Base-by-base conservation (phyloP, 805 yeast genomes). In the Barnettozyma pratensis region DNA sequence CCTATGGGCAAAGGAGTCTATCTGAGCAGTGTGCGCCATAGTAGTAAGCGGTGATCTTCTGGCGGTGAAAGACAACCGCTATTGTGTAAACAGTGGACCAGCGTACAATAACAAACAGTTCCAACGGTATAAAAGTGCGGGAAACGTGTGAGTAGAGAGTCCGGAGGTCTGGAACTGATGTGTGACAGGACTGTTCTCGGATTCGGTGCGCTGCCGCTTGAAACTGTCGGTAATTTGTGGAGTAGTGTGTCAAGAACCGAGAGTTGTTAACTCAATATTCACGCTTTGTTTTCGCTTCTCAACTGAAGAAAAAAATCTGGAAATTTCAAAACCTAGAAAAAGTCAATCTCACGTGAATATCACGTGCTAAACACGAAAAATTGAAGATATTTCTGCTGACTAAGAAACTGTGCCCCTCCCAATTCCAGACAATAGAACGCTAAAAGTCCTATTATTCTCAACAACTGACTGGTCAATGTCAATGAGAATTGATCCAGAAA, bases 1-100 rank as follows among this genome's bases (percentile, higher is more conserved):
- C 60, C 85, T 74, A 48, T 79, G 66, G 50, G 81, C 87, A 65
- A 87, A 82, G 44, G 80, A 73, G 60, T 84, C 91, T 42, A 86
- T 74, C 63, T 83, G 90, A 6, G 63, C 60, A 9, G 64, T 57
- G 47, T 68, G 63, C 6, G 72, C 60, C 74, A 71, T 70, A n/a
- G 7, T 46, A n/a, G 26, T 5, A 8, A 5, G 7, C 27, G 37
- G 8, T 14, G n/a, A 28, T 35, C 42, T 29, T 41, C 37, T 41
- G 44, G 37, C 41, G 44, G 27, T 42, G 44, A 27, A 42, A 34
- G 32, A 26, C 19, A 10, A 12, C 9, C 6, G 25, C 25, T 6
- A 10, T 31, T n/a, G 14, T 28, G n/a, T 31, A 27, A 29, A 25
- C 26, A 8, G 34, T 31, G 8, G 34, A 31, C 25, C 7, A 28